Evolutionary conservation across 441 rosid species (phyloP), one percentile per base, ranked within the genome.

Genomic region (Flueggea neowawraea): DNA sequence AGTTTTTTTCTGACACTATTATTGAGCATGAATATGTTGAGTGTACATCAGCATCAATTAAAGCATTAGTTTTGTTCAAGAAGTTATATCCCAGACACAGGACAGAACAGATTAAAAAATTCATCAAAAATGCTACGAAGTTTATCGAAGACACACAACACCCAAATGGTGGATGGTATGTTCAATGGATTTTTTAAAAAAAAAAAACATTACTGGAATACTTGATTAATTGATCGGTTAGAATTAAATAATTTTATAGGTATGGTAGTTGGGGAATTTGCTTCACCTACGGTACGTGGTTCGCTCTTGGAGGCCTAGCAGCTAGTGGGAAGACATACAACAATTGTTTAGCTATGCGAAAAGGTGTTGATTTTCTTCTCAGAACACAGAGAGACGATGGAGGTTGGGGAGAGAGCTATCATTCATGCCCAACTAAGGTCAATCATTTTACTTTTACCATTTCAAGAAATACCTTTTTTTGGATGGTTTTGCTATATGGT

Each of bases 151-250:
- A 32, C 54, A 64, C 65, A 41, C 89, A 83, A 72, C 79, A 70
- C 55, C 54, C 78, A 2, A 89, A 83, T 16, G 87, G 91, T 45
- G 78, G 86, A 36, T 85, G 91, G 88, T 84, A 80, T 22, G 67
- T 50, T 22, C 28, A 22, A 0, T 22, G 28, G 28, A 22, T 22
- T 22, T 22, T n/a, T n/a, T n/a, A n/a, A n/a, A n/a, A n/a, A n/a
- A n/a, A n/a, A n/a, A n/a, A 22, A 22, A 22, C 28, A 22, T 0
- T 22, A 22, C 28, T 1, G 28, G 2, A 22, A 22, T 22, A 22
- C 2, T 22, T 22, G 28, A 2, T 22, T 22, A 2, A 22, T 22
- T 22, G 2, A 22, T 22, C 28, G 28, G 28, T 22, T 22, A 22
- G 28, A 22, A 22, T 22, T 22, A 22, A 22, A 48, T 22, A 51